Conservation (phyloP, 1,284 basidiomycete species). For the Chondrostereum purpureum region DNA sequence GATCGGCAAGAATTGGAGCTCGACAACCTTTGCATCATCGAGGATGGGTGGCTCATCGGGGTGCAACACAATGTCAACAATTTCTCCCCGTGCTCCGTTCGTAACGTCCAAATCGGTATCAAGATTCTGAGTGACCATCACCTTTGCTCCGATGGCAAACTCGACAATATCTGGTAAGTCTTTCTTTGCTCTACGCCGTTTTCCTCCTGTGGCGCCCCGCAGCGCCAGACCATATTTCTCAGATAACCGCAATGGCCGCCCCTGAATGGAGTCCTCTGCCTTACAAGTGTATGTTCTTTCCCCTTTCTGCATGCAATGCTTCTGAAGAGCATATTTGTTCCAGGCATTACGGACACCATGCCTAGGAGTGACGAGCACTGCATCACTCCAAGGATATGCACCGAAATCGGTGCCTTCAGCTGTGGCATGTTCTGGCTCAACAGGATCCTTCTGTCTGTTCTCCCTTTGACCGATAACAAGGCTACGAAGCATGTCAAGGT, state of each 20-base stretch:
- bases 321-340: conserved; percentile 9
- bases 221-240: conserved; percentile 5
- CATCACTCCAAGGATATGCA: too few relatives aligned
- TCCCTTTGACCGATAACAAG: too few relatives aligned
- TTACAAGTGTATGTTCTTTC: conserved; percentile 13
- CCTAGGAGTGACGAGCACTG: too few relatives aligned
- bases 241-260: neutral
- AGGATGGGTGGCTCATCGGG: conserved; percentile 4
- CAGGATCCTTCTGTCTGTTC: too few relatives aligned
- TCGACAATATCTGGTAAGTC: conserved; percentile 1
- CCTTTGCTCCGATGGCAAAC: conserved; percentile 10
- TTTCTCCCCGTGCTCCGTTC: conserved; percentile 15
- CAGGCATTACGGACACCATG: conserved; percentile 21
- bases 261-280: conserved; percentile 19
- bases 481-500: too few relatives aligned
- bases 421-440: too few relatives aligned
- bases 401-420: too few relatives aligned
- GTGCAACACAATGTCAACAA: conserved; percentile 15
- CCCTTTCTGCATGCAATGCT: conserved; percentile 7
- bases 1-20: conserved; percentile 22
- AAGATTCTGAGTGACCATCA: conserved; percentile 16
- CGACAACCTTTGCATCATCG: conserved; percentile 4
- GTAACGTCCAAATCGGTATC: conserved; percentile 19
- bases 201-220: neutral
- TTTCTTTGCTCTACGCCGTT: neutral